These are phyloP conservation scores for Kluyveromyces marxianus DNA, from an alignment of 1,139 yeast genomes.

Conservation along the genomic window DNA sequence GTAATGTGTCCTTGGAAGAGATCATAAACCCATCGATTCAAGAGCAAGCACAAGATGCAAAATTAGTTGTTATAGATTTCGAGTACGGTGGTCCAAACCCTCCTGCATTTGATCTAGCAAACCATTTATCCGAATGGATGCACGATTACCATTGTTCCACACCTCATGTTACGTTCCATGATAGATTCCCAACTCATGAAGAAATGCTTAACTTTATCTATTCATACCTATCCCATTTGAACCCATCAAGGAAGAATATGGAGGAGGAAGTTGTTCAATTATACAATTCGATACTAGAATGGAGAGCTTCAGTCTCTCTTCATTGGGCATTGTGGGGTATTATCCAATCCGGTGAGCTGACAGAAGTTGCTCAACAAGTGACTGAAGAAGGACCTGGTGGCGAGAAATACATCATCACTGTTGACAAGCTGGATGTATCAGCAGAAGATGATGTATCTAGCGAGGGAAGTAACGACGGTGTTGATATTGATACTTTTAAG, in stretches of 20 bases:
- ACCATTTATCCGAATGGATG: constrained; percentile 96
- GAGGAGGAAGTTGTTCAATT: constrained; percentile 52
- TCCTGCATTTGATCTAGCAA: constrained; percentile 84
- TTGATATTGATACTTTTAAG: constrained; percentile 67
- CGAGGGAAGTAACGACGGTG: constrained; percentile 35
- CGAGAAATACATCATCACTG: constrained; percentile 35
- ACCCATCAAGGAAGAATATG: constrained; percentile 25
- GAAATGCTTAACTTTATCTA: constrained; percentile 66
- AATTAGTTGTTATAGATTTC: constrained; percentile 87
- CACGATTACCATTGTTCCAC: constrained; percentile 63
- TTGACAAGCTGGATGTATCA: constrained; percentile 18
- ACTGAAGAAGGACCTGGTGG: constrained; percentile 38
- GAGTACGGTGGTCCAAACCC: constrained; percentile 93
- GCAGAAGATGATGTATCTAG: constrained; percentile 14
- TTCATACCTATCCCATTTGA: constrained; percentile 49
- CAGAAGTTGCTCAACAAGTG: constrained; percentile 18
- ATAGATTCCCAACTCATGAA: constrained; percentile 55
- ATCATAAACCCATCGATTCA: constrained; percentile 32
- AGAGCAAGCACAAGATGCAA: constrained; percentile 52
- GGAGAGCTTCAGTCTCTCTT: constrained; percentile 78
- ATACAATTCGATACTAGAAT: constrained; percentile 57
- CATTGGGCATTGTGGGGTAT: constrained; percentile 93
- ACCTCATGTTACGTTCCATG: constrained; percentile 49
- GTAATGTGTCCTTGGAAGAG: constrained; percentile 31
- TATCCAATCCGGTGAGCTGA: constrained; percentile 52